Evolutionary conservation across 495 filamentous ascomycete genomes (phyloP).

Genomic region (Aspergillus asperescens): DNA sequence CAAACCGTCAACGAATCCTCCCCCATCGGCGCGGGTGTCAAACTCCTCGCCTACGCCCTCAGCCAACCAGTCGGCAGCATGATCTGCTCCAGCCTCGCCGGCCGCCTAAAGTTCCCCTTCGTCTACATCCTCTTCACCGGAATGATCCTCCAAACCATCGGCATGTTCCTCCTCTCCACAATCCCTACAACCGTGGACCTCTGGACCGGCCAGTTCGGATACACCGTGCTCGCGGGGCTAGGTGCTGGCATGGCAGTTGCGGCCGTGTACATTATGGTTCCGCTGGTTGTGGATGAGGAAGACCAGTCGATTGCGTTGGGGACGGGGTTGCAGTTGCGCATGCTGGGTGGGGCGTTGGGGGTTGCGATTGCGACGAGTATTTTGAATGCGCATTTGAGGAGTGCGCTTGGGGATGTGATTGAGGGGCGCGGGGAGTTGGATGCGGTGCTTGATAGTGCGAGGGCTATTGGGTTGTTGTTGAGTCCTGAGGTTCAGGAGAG

Average conservation of each 20-base stretch:
- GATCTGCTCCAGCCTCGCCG: slow-evolving; percentile 14
- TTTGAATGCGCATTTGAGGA: slow-evolving; percentile 19
- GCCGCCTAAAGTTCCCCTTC: slow-evolving; percentile 38
- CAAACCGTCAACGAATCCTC: slow-evolving; percentile 46
- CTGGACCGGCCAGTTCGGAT: slow-evolving; percentile 41
- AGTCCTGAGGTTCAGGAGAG: slow-evolving; percentile 2
- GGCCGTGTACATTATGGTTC: slow-evolving; percentile 47
- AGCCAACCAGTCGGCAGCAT: slow-evolving; percentile 23
- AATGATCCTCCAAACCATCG: slow-evolving; percentile 40
- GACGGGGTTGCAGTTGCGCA: slow-evolving; percentile 20
- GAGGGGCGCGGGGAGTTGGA: neutral
- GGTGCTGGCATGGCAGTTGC: slow-evolving; percentile 48
- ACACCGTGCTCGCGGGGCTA: slow-evolving; percentile 49
- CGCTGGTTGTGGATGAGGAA: slow-evolving; percentile 36
- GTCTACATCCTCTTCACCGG: slow-evolving; percentile 41
- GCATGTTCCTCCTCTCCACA: slow-evolving; percentile 43
- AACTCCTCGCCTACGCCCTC: slow-evolving; percentile 41
- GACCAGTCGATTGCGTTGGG: slow-evolving; percentile 25
- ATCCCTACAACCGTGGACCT: slow-evolving; percentile 20
- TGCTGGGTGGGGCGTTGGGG: slow-evolving; percentile 29
- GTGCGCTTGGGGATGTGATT: neutral
- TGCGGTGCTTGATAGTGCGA: neutral
- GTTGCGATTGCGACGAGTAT: slow-evolving; percentile 23
- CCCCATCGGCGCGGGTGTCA: slow-evolving; percentile 39
- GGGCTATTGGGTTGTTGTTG: neutral